Percentiles rank a stretch among this genome's conserved stretches.
Conservation (phyloP, 129 eudicot genomes). For the Flaveria ramosissima region DNA sequence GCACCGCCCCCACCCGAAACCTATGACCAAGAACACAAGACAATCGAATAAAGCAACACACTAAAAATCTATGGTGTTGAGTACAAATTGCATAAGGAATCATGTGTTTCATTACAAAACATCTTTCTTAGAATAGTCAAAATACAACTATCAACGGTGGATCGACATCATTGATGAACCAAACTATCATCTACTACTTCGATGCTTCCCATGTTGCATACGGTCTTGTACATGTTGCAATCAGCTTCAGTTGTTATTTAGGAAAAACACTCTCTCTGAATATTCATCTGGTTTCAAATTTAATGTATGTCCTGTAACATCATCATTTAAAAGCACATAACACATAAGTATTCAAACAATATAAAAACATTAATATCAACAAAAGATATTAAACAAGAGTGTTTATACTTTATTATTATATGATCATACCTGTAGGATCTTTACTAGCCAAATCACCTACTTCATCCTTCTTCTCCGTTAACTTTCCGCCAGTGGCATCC, state of each 20-base stretch:
- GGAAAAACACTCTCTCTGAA: constrained; percentile 28
- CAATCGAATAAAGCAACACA: background rate
- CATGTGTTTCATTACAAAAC: background rate
- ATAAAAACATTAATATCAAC: background rate
- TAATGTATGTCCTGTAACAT: constrained; percentile 15
- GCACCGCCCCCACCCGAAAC: too few species aligned
- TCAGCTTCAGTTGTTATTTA: constrained; percentile 25
- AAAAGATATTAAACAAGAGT: background rate
- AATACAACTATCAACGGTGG: background rate
- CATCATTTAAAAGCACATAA: background rate
- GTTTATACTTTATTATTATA: background rate
- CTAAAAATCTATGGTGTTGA: background rate
- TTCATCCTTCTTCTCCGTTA: constrained; percentile 28
- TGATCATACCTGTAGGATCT: constrained; percentile 39
- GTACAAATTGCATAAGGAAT: constrained; percentile 17
- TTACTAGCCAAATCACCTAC: constrained; percentile 35
- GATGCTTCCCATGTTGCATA: background rate
- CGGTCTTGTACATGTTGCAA: background rate
- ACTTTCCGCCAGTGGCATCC: constrained; percentile 26
- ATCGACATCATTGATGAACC: constrained; percentile 7
- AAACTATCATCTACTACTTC: background rate
- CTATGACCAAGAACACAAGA: background rate
- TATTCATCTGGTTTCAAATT: constrained; percentile 34
- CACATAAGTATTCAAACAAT: background rate
- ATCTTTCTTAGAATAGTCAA: background rate